Percentiles rank a stretch among this genome's conserved stretches.
Conservation (phyloP, 495 filamentous ascomycete species). For the Penicillium manginii region DNA sequence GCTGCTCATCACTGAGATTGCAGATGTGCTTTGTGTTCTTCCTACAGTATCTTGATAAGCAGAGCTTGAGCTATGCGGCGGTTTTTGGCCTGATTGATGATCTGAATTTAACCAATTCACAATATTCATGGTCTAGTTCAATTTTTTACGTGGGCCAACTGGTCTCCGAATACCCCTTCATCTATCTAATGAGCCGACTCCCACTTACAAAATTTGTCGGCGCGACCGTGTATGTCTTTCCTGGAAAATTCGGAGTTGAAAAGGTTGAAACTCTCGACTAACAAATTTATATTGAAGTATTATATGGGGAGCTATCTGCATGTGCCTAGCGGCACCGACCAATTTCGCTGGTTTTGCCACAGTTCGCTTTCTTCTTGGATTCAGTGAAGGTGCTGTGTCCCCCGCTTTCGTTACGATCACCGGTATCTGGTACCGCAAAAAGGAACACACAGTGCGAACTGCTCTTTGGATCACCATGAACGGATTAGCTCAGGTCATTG, state of each 20-base stretch:
- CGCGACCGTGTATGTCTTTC: slow-evolving; percentile 25
- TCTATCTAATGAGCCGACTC: slow-evolving; percentile 59
- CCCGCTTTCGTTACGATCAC: slow-evolving; percentile 28
- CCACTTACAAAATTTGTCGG: slow-evolving; percentile 47
- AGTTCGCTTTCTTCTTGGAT: slow-evolving; percentile 52
- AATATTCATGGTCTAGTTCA: slow-evolving; percentile 57
- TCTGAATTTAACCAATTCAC: slow-evolving; percentile 49
- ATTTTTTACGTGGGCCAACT: slow-evolving; percentile 55
- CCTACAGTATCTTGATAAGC: slow-evolving; percentile 54
- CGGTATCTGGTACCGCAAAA: slow-evolving; percentile 45
- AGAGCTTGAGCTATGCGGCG: slow-evolving; percentile 58
- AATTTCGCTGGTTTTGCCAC: slow-evolving; percentile 51
- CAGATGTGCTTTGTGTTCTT: slow-evolving; percentile 40
- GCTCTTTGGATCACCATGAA: slow-evolving; percentile 58
- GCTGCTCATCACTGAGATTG: neutral
- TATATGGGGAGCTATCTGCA: slow-evolving; percentile 51
- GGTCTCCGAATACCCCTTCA: slow-evolving; percentile 49
- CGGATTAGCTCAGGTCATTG: slow-evolving; percentile 56
- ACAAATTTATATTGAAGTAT: slow-evolving; percentile 24
- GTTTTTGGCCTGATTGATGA: slow-evolving; percentile 59
- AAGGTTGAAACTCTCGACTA: neutral
- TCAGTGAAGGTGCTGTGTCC: slow-evolving; percentile 50
- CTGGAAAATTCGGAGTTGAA: neutral
- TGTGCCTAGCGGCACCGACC: slow-evolving; percentile 49
- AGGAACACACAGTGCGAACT: slow-evolving; percentile 45